These are phyloP conservation scores for Emiliania huxleyi DNA, from an alignment of 78 protist species.

Conservation along the genomic window DNA sequence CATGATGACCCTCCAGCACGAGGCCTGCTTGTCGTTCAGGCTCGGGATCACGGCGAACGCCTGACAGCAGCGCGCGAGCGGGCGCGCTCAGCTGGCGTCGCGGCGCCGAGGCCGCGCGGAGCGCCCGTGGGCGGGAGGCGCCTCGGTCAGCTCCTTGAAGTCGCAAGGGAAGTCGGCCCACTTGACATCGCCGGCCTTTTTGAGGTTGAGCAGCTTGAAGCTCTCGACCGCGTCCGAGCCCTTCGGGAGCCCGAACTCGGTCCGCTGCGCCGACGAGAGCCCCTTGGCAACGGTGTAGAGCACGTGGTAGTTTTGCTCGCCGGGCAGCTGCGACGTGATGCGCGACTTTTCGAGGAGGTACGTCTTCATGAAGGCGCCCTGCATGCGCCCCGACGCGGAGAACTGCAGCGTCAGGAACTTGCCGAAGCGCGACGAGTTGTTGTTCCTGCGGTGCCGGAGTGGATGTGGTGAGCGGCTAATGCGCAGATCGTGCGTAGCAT, in stretches of 20 bases:
- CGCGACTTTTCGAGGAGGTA: conserved; percentile 50
- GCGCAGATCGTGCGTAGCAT: too few relatives aligned
- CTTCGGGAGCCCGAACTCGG: neutral
- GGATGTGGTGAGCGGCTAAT: too few relatives aligned
- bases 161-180: neutral
- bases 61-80: too few relatives aligned
- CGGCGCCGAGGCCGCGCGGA: too few relatives aligned
- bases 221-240: neutral
- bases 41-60: neutral
- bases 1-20: neutral
- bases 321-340: conserved; percentile 5
- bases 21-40: neutral
- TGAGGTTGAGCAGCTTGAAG: neutral
- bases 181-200: neutral
- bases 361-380: conserved; percentile 49
- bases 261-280: neutral
- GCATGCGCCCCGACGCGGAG: neutral
- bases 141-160: neutral
- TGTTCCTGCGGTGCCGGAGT: conserved; percentile 68
- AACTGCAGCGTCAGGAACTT: conserved; percentile 40
- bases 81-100: too few relatives aligned
- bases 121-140: too few relatives aligned
- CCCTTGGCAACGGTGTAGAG: neutral
- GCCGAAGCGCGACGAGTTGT: conserved; percentile 82
- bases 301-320: conserved; percentile 42